These are phyloP conservation scores for Pholiota microspora DNA, from an alignment of 768 basidiomycete genomes.

Conservation along the genomic window DNA sequence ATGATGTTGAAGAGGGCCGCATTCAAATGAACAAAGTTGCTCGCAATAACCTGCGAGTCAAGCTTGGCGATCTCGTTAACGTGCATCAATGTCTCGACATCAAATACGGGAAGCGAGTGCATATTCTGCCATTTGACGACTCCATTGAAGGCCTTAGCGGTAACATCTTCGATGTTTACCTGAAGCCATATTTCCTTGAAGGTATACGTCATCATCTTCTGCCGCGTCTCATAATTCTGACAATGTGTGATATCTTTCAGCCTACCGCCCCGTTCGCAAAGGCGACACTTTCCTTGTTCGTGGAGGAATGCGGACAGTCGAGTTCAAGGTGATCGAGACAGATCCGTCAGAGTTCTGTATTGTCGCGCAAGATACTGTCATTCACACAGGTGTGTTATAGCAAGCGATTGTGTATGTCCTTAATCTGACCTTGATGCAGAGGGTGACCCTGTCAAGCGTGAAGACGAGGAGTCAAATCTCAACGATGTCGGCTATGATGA, in stretches of 20 bases:
- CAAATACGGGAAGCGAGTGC: slow-evolving; percentile 98
- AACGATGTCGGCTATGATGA: slow-evolving; percentile 99
- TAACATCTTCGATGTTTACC: slow-evolving; percentile 97
- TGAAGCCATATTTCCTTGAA: slow-evolving; percentile 99
- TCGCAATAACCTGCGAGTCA: slow-evolving; percentile 97
- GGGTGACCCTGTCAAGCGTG: slow-evolving; percentile 98
- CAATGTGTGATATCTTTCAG: slow-evolving; percentile 28
- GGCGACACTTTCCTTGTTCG: slow-evolving; percentile 99
- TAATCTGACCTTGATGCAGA: slow-evolving; percentile 43
- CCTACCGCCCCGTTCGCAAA: slow-evolving; percentile 94
- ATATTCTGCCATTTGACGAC: slow-evolving; percentile 97
- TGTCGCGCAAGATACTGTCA: slow-evolving; percentile 98
- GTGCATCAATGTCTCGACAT: slow-evolving; percentile 97
- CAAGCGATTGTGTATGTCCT: slow-evolving; percentile 1
- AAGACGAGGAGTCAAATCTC: slow-evolving; percentile 96
- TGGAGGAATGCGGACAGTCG: slow-evolving; percentile 97
- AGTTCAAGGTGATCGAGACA: slow-evolving; percentile 99
- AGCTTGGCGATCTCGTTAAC: slow-evolving; percentile 93
- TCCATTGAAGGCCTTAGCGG: slow-evolving; percentile 97
- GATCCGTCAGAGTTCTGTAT: slow-evolving; percentile 99
- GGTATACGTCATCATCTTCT: slow-evolving; percentile 40
- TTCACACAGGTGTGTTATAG: slow-evolving; percentile 66
- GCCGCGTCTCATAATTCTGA: neutral
- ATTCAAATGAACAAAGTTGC: slow-evolving; percentile 99
- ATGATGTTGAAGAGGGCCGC: slow-evolving; percentile 97